A percentile compares a stretch with the other conserved stretches of the same genome.
phyloP scores from a whole-genome alignment of 805 yeast genomes.

The Suhomyces vadensis region DNA sequence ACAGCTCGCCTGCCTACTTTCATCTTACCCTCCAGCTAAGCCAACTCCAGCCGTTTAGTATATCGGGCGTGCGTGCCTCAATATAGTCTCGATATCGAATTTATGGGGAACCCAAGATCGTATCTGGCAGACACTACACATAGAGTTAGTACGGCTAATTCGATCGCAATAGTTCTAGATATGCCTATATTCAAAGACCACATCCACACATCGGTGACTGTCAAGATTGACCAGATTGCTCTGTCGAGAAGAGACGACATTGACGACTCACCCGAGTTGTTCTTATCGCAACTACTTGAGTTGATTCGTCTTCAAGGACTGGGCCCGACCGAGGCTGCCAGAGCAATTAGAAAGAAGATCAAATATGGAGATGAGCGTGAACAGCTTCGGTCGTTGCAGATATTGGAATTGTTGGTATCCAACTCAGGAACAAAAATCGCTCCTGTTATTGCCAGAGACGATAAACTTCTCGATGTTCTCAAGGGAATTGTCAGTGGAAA shows the following conservation, averaged over 20 bases:
- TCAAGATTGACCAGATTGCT: slow-evolving; percentile 55
- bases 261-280: slow-evolving; percentile 39
- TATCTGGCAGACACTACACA: no score
- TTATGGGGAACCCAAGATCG: neutral
- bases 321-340: slow-evolving; percentile 73
- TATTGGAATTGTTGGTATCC: slow-evolving; percentile 40
- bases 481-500: slow-evolving; percentile 46
- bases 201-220: slow-evolving; percentile 70
- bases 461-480: slow-evolving; percentile 64
- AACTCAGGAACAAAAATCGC: slow-evolving; percentile 47
- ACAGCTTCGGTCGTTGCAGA: slow-evolving; percentile 62
- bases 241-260: slow-evolving; percentile 46
- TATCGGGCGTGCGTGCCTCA: no score
- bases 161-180: neutral
- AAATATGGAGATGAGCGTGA: slow-evolving; percentile 74
- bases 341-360: slow-evolving; percentile 84
- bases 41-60: no score
- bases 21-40: no score
- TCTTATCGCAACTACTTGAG: slow-evolving; percentile 59
- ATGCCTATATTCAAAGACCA: slow-evolving; percentile 55
- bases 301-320: slow-evolving; percentile 42
- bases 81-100: no score
- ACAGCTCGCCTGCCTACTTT: no score
- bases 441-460: slow-evolving; percentile 60
- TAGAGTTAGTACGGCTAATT: no score